A percentile compares a stretch with the other conserved stretches of the same genome.
Evolutionary conservation across 176 grass and related monocot species (phyloP).

Genomic region (Avena sativa): DNA sequence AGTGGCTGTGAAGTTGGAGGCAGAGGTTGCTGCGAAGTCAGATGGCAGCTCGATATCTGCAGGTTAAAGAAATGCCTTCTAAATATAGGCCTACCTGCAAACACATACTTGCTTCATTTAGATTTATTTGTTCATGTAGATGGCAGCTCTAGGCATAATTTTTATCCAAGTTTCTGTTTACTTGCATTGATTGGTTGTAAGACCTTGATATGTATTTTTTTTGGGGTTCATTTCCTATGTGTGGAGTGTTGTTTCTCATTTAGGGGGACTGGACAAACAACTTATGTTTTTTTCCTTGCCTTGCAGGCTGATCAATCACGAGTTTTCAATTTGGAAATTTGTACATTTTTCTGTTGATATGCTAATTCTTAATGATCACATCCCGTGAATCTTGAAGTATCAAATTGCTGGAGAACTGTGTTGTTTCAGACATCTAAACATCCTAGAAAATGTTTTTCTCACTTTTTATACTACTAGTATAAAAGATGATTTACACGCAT

Average conservation of each 20-base stretch:
- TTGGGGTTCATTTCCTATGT: conserved; percentile 48
- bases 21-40: conserved; percentile 59
- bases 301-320: conserved; percentile 35
- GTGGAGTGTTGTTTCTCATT: conserved; percentile 39
- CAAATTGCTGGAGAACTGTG: neutral
- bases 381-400: neutral
- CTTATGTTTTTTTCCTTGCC: conserved; percentile 6
- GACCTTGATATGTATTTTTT: conserved; percentile 49
- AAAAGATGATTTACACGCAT: neutral
- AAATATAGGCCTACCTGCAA: conserved; percentile 48
- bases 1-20: conserved; percentile 67
- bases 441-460: neutral
- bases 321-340: neutral
- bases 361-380: conserved; percentile 21
- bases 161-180: conserved; percentile 66
- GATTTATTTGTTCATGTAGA: conserved; percentile 60
- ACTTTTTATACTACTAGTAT: neutral
- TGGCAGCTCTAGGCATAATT: conserved; percentile 47
- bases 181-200: conserved; percentile 52
- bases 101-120: conserved; percentile 14
- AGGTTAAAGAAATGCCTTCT: conserved; percentile 80
- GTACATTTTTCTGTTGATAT: conserved; percentile 36
- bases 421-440: neutral
- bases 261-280: conserved; percentile 7
- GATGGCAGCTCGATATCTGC: conserved; percentile 79